phyloP scores from a whole-genome alignment of 805 yeast species.

The Candida insectorum region DNA sequence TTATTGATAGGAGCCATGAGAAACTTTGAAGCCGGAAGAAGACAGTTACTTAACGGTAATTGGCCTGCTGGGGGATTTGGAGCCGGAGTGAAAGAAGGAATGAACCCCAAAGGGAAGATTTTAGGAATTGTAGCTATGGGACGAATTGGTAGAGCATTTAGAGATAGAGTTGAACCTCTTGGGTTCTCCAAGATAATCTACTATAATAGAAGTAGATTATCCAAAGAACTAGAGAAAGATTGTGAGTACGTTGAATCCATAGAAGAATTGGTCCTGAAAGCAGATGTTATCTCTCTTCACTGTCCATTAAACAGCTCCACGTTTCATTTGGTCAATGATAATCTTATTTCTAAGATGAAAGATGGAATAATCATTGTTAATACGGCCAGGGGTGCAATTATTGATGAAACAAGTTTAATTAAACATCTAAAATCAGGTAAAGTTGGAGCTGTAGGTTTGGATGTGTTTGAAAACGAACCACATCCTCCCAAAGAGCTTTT shows the following conservation, averaged over 20 bases:
- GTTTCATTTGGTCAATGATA: conserved; percentile 60
- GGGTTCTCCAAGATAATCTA: conserved; percentile 69
- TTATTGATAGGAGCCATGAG: conserved; percentile 60
- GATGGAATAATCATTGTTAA: conserved; percentile 74
- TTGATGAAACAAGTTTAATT: conserved; percentile 59
- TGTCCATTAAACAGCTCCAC: conserved; percentile 76
- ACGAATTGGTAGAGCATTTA: conserved; percentile 79
- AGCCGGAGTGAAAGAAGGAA: conserved; percentile 58
- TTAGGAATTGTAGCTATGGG: conserved; percentile 86
- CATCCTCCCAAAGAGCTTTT: conserved; percentile 57
- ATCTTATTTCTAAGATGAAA: conserved; percentile 64
- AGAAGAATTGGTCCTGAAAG: conserved; percentile 58
- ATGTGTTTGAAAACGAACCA: conserved; percentile 75
- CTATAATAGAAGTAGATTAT: conserved; percentile 60
- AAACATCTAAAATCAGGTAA: conserved; percentile 58
- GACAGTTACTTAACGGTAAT: conserved; percentile 50
- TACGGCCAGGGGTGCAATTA: conserved; percentile 84
- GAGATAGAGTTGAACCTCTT: conserved; percentile 67
- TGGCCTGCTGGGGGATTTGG: conserved; percentile 47
- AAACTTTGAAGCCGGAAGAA: conserved; percentile 59
- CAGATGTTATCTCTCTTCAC: conserved; percentile 72
- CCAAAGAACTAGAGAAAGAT: conserved; percentile 59
- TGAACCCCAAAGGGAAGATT: conserved; percentile 69
- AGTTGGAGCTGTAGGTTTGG: conserved; percentile 66
- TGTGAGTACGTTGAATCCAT: conserved; percentile 61